Percentiles rank a stretch among this genome's conserved stretches.
These are phyloP conservation scores for Cytospora paraplurivora DNA, from an alignment of 2,329 filamentous ascomycete genomes.

Conservation along the genomic window DNA sequence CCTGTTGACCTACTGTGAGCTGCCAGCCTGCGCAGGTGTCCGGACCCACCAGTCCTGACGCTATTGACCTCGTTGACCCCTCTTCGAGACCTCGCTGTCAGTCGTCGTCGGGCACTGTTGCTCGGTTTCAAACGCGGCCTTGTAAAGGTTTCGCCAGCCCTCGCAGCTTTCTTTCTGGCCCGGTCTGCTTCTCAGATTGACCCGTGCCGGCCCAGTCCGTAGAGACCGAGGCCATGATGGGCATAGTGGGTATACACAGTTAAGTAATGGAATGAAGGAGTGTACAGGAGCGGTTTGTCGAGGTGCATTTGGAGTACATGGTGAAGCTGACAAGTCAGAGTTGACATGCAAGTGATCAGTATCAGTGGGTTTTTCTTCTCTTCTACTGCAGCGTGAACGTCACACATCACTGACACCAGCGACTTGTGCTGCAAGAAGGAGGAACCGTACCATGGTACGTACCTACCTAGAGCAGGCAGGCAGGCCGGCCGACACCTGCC, in stretches of 20 bases:
- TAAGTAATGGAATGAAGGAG: background rate
- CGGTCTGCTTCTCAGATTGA: background rate
- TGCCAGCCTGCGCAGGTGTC: background rate
- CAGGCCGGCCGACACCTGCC: too few species aligned
- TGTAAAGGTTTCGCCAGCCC: background rate
- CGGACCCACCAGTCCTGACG: background rate
- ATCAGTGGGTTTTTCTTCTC: background rate
- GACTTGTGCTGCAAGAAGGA: too few species aligned
- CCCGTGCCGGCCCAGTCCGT: background rate
- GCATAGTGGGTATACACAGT: slow-evolving; percentile 1
- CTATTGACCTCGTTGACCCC: background rate
- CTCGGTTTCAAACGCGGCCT: background rate
- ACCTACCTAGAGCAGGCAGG: too few species aligned
- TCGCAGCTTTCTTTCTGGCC: background rate
- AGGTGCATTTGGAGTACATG: slow-evolving; percentile 9
- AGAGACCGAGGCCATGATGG: background rate
- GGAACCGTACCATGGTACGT: too few species aligned
- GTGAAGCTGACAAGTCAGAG: background rate
- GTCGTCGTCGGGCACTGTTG: background rate
- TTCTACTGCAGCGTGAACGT: too few species aligned
- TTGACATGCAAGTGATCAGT: background rate
- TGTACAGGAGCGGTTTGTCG: slow-evolving; percentile 6
- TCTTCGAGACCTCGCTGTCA: background rate
- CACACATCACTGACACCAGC: too few species aligned
- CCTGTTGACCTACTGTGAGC: background rate